Conservation (phyloP, 2,329 filamentous ascomycete species). For the Trichoderma atrobrunneum region DNA sequence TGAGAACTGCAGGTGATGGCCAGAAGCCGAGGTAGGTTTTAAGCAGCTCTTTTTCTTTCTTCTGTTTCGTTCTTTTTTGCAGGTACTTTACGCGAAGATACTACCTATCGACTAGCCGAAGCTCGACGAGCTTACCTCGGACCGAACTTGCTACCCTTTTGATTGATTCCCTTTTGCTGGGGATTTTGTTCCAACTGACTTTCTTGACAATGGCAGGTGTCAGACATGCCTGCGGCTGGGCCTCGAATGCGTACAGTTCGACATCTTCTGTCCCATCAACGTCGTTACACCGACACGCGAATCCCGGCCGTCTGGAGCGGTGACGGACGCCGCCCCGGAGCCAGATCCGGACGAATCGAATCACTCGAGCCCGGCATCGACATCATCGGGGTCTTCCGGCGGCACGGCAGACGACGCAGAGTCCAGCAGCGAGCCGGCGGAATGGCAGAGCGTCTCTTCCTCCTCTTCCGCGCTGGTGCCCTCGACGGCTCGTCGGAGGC, state of each 20-base stretch:
- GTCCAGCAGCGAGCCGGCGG: neutral
- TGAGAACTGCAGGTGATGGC: constrained; percentile 8
- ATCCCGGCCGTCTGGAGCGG: constrained; percentile 3
- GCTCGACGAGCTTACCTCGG: neutral
- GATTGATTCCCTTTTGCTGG: neutral
- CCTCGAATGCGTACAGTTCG: constrained; percentile 17
- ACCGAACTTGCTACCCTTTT: neutral
- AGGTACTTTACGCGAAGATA: neutral
- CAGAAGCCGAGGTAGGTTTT: constrained; percentile 13
- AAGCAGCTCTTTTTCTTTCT: neutral
- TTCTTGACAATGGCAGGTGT: neutral
- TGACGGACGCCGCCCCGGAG: neutral
- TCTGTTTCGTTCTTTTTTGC: neutral
- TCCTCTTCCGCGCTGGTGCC: neutral
- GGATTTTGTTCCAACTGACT: neutral
- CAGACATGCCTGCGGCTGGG: constrained; percentile 12
- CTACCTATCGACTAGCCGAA: neutral
- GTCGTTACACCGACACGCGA: constrained; percentile 16
- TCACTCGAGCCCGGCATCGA: constrained; percentile 1
- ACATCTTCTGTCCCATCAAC: constrained; percentile 17
- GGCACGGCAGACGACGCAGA: neutral
- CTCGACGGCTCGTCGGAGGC: neutral
- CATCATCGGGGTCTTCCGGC: neutral
- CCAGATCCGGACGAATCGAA: neutral
- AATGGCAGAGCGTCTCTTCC: neutral